Conservation (phyloP, 2,329 filamentous ascomycete genomes). For the Stagonosporopsis vannaccii region DNA sequence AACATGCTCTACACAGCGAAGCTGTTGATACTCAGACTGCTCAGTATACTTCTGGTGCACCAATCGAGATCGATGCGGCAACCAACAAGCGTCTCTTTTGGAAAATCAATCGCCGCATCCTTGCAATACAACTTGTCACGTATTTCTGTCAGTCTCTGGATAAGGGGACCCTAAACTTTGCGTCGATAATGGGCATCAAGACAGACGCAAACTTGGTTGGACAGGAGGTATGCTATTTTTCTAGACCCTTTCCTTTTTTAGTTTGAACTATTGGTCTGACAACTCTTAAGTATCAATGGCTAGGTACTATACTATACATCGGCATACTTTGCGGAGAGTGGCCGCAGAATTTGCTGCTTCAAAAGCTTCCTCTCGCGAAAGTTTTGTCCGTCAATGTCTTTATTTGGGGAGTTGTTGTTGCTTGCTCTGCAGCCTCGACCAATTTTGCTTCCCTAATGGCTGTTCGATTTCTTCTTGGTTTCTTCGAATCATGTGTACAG, state of each 20-base stretch:
- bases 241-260: too few species aligned
- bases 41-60: neutral
- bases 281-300: conserved; percentile 2
- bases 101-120: neutral
- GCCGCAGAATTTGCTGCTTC: neutral
- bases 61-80: neutral
- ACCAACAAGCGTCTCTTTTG: neutral
- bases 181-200: neutral
- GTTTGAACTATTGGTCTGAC: too few species aligned
- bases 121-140: neutral
- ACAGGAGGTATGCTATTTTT: neutral
- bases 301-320: neutral
- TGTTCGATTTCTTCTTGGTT: neutral
- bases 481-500: neutral
- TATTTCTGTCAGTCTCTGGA: neutral
- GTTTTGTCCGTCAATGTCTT: neutral
- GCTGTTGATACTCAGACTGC: neutral
- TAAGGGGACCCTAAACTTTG: neutral
- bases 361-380: neutral
- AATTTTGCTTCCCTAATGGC: neutral
- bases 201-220: neutral
- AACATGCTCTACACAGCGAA: too few species aligned
- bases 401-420: neutral
- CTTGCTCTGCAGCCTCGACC: neutral
- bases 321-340: neutral